Conservation (phyloP, 2,329 filamentous ascomycete genomes). For the Aschersonia sp. region DNA sequence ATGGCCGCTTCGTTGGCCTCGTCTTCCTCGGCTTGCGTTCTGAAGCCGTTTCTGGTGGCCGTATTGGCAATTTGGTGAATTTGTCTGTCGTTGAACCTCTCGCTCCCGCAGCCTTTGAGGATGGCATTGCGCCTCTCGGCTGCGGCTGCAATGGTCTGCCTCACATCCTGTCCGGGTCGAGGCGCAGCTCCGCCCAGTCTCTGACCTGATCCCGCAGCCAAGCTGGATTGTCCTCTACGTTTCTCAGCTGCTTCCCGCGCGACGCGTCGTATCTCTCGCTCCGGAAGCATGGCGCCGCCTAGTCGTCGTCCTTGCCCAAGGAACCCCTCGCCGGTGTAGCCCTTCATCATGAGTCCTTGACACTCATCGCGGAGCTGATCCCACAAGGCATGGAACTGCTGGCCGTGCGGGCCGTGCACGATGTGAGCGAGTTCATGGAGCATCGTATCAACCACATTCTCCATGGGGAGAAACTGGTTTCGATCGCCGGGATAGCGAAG, state of each 20-base stretch:
- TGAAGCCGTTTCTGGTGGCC: constrained; percentile 59
- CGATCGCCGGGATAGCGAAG: constrained; percentile 64
- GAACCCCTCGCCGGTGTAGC: constrained; percentile 86
- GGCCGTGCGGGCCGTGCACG: constrained; percentile 69
- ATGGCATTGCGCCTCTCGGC: constrained; percentile 53
- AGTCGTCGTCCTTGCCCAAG: constrained; percentile 60
- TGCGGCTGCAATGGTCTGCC: constrained; percentile 57
- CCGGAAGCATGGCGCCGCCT: constrained; percentile 51
- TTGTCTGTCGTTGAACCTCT: constrained; percentile 49
- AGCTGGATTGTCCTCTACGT: constrained; percentile 34
- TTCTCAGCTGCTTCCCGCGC: constrained; percentile 64
- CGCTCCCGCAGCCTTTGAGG: constrained; percentile 62
- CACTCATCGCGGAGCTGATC: constrained; percentile 81
- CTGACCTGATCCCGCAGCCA: constrained; percentile 55
- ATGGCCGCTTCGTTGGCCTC: constrained; percentile 82
- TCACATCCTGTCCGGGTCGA: constrained; percentile 49
- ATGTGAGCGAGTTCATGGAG: constrained; percentile 91
- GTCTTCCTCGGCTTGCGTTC: constrained; percentile 74
- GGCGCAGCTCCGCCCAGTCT: constrained; percentile 51
- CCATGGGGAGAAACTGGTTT: constrained; percentile 64
- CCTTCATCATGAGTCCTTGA: constrained; percentile 59
- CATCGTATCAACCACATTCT: constrained; percentile 78
- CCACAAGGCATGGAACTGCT: constrained; percentile 74
- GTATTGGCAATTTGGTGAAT: constrained; percentile 49
- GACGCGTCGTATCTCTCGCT: constrained; percentile 59